Conservation (phyloP, 164 flowering plant species). For the Nymphaea thermarum region DNA sequence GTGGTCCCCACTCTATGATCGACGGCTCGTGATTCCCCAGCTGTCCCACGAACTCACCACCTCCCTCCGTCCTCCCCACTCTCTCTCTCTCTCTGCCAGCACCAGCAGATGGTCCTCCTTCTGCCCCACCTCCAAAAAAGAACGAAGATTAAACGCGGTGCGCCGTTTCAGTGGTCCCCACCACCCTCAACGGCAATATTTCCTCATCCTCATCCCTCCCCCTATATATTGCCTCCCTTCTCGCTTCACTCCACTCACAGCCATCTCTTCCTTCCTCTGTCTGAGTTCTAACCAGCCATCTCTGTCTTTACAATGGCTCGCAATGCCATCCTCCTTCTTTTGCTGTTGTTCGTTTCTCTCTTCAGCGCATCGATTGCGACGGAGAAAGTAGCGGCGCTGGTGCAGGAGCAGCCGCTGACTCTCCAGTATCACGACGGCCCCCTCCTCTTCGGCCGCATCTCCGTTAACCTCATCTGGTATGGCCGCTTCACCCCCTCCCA, state of each 20-base stretch:
- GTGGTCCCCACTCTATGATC: too few species aligned
- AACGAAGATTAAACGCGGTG: not conserved
- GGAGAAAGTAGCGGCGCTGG: conserved; percentile 24
- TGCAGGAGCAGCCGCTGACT: conserved; percentile 27
- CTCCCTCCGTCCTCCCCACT: not conserved
- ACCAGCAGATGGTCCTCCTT: not conserved
- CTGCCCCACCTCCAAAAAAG: not conserved
- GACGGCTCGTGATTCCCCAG: not conserved
- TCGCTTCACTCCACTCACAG: not conserved
- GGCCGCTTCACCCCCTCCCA: conserved; percentile 43
- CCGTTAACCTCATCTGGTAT: conserved; percentile 55
- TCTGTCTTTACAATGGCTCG: not conserved
- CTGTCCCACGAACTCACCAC: not conserved
- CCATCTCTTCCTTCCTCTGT: not conserved
- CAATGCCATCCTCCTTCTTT: not conserved
- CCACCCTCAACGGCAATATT: not conserved
- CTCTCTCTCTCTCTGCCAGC: not conserved
- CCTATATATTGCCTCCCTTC: conserved; percentile 1
- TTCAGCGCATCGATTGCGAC: conserved; percentile 7
- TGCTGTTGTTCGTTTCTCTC: not conserved
- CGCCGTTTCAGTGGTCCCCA: not conserved
- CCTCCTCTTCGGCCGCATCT: conserved; percentile 48
- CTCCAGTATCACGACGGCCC: conserved; percentile 63
- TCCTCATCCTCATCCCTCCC: not conserved
- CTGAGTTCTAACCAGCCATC: not conserved